Base-by-base conservation (phyloP, 2,329 filamentous ascomycete genomes). In the Leptosphaerulina australis region DNA sequence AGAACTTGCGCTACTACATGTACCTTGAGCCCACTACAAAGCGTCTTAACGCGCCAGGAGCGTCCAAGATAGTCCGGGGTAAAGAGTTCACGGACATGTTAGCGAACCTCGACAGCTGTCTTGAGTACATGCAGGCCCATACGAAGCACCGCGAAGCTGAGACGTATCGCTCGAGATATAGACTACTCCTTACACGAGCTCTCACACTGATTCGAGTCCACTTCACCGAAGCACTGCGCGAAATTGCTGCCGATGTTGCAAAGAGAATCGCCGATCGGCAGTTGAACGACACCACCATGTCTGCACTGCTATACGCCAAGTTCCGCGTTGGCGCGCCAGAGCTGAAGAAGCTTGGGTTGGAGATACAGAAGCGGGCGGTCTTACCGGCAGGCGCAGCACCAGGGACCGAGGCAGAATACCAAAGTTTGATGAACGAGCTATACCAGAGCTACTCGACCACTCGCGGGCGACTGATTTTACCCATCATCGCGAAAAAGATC, bases 1-100 rank as follows among this genome's bases (percentile, higher is more conserved):
- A 90, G 18, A 95, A 97, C 62, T 78, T 97, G n/a, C 87, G 92
- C 67, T 97, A 96, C 74, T 99, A 99, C 72, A 85, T 88, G 15
- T 97, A 96, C 68, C 81, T 99, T 5, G 94, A 99, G 58, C 91
- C 88, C 36, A 91, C 93, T 53, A 96, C 91, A 0, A 83, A 92
- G 46, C 84, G 91, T 11, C 83, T 99, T 50, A 97, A 97, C 77
- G 92, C 92, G 0, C 92, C 94, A 0, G 91, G 92, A 1, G 92
- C 93, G 15, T 87, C 90, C 38, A 91, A 88, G 49, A 80, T 96
- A 46, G 92, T 97, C 12, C 88, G 92, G 35, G 87, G 88, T 48
- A 86, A 88, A 40, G 88, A 89, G 34, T 97, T 97, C 67, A 86
- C 88, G 2, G 90, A 96, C 44, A 95, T 97, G 80, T 77, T 99